A percentile compares a stretch with the other conserved stretches of the same genome.
phyloP scores from a whole-genome alignment of 192 early-diverging fungal species.

The Coemansia sp. region DNA sequence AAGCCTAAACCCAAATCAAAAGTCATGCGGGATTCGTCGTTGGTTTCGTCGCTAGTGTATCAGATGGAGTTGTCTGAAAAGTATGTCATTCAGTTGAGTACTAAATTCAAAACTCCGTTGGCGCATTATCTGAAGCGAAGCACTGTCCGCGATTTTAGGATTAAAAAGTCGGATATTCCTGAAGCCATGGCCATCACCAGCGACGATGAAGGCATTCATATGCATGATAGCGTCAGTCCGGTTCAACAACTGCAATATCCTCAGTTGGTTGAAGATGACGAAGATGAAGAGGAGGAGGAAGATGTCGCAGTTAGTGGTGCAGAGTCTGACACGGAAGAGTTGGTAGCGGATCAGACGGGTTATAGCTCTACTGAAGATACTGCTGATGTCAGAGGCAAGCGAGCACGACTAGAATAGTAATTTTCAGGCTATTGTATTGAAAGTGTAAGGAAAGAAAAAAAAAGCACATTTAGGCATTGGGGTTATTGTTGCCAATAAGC shows the following conservation, averaged over 20 bases:
- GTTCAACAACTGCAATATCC: neutral
- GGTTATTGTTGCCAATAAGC: constrained; percentile 25
- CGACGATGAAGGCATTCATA: constrained; percentile 8
- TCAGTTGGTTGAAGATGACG: constrained; percentile 7
- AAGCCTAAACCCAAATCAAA: constrained; percentile 50
- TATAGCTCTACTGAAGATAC: neutral
- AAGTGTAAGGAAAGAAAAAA: too few species aligned
- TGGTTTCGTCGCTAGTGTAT: constrained; percentile 75
- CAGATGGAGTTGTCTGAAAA: constrained; percentile 79
- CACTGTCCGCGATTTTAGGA: constrained; percentile 79
- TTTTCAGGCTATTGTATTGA: neutral
- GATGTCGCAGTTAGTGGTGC: neutral
- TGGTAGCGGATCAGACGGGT: neutral
- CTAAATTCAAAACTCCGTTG: constrained; percentile 73
- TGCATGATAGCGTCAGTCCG: neutral
- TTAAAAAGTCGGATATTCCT: constrained; percentile 59
- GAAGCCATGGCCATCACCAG: constrained; percentile 11
- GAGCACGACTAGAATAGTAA: neutral
- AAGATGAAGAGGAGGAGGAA: constrained; percentile 5
- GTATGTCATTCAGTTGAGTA: constrained; percentile 69
- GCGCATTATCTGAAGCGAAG: constrained; percentile 79
- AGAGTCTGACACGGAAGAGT: too few species aligned
- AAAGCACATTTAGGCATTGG: neutral
- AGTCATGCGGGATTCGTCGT: constrained; percentile 70
- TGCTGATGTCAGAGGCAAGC: neutral